phyloP scores from a whole-genome alignment of 257 asterid species.

The Jacaranda mimosifolia region DNA sequence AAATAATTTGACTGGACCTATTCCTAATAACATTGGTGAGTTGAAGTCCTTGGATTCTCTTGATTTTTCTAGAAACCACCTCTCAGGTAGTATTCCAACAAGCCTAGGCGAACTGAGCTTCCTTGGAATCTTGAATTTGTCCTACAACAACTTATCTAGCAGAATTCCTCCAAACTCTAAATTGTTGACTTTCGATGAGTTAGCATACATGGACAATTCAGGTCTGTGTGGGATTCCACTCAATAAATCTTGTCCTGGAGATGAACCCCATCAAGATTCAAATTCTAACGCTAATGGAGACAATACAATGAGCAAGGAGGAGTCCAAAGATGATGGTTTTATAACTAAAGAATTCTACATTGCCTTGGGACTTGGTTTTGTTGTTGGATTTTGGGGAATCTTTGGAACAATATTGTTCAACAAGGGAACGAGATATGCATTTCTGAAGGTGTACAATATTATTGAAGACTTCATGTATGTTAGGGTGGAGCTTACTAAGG shows the following conservation, averaged over 20 bases:
- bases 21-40: too few relatives aligned
- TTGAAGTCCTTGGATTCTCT: too few relatives aligned
- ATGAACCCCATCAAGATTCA: constrained; percentile 19
- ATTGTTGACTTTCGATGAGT: not conserved
- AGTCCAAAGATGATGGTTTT: constrained; percentile 26
- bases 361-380: constrained; percentile 19
- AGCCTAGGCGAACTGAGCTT: not conserved
- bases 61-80: constrained; percentile 35
- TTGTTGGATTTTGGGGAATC: constrained; percentile 36
- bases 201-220: constrained; percentile 19
- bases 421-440: not conserved
- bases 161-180: constrained; percentile 32
- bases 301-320: not conserved
- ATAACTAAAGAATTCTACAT: constrained; percentile 28
- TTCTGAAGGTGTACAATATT: not conserved
- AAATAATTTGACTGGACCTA: too few relatives aligned
- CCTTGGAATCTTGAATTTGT: constrained; percentile 33
- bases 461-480: not conserved
- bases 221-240: constrained; percentile 35
- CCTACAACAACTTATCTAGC: constrained; percentile 43
- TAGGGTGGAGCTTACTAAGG: not conserved
- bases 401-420: constrained; percentile 22
- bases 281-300: not conserved
- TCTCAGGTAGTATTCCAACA: constrained; percentile 14
- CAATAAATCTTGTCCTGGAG: constrained; percentile 30